phyloP scores from a whole-genome alignment of 73 alveolate species.

The Stentor coeruleus region DNA sequence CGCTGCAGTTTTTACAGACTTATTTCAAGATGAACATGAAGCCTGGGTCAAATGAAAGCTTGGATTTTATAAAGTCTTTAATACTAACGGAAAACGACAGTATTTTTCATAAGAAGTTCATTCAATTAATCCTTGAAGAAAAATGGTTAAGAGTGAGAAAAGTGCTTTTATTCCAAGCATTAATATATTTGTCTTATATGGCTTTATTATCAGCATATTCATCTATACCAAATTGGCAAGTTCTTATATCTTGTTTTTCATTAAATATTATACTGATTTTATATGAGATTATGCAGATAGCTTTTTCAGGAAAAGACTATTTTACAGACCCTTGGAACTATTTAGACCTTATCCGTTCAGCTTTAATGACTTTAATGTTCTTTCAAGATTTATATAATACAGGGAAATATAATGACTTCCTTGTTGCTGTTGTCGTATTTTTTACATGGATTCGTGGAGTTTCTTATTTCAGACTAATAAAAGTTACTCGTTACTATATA shows the following conservation, averaged over 20 bases:
- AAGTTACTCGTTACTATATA: not conserved
- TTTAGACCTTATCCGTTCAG: not conserved
- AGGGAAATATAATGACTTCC: not conserved
- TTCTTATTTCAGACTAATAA: not conserved
- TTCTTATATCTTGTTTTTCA: not conserved
- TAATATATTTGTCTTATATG: conserved; percentile 3
- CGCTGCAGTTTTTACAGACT: not conserved
- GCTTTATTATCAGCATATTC: not conserved
- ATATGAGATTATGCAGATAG: conserved; percentile 18
- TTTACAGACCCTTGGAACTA: conserved; percentile 11
- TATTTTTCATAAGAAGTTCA: not conserved
- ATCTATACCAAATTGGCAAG: not conserved
- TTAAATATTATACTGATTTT: not conserved
- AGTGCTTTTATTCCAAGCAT: not conserved
- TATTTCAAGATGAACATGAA: not conserved
- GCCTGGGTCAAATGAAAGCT: conserved; percentile 1
- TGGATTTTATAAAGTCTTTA: not conserved
- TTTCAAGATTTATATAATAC: not conserved
- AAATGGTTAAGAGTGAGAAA: not conserved
- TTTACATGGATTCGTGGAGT: conserved; percentile 6
- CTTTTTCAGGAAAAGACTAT: not conserved
- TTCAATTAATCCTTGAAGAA: not conserved
- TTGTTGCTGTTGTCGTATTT: not conserved
- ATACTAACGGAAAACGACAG: not conserved
- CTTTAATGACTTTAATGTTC: not conserved